A percentile compares a stretch with the other conserved stretches of the same genome.
Evolutionary conservation across 306 rosid genomes (phyloP).

Genomic region (Prunus padus): DNA sequence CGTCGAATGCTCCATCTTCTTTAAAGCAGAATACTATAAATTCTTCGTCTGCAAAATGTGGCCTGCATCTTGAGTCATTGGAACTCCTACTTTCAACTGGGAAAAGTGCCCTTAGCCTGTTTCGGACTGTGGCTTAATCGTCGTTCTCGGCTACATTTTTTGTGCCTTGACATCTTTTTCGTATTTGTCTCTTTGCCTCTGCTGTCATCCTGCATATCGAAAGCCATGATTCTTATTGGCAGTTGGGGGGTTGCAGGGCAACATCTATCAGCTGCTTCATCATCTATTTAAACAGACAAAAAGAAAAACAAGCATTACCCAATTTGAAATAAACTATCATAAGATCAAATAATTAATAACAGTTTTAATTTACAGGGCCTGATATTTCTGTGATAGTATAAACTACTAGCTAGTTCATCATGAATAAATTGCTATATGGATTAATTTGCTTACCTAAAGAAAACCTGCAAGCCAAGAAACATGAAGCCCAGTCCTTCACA

Average conservation of each 20-base stretch:
- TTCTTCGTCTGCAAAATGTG: constrained; percentile 44
- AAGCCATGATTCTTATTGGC: constrained; percentile 27
- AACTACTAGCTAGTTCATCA: too few species aligned
- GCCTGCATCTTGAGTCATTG: constrained; percentile 36
- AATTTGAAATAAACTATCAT: background rate
- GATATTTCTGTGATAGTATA: too few species aligned
- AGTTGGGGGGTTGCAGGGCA: constrained; percentile 26
- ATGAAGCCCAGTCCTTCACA: constrained; percentile 42
- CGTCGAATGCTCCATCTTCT: constrained; percentile 56
- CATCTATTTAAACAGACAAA: constrained; percentile 28
- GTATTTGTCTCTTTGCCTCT: background rate
- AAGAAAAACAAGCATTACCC: constrained; percentile 4
- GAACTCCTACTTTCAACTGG: background rate
- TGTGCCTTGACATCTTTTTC: constrained; percentile 23
- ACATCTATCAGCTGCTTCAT: constrained; percentile 20
- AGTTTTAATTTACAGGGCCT: too few species aligned
- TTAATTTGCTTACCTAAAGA: constrained; percentile 34
- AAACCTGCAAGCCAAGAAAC: constrained; percentile 44
- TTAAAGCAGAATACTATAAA: constrained; percentile 61
- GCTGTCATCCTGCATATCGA: constrained; percentile 2
- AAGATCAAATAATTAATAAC: background rate
- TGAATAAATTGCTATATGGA: background rate
- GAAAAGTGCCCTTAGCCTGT: constrained; percentile 9
- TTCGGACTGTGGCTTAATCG: constrained; percentile 17
- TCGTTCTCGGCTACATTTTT: constrained; percentile 10